A percentile compares a stretch with the other conserved stretches of the same genome.
Evolutionary conservation across 2,329 filamentous ascomycete genomes (phyloP).

Genomic region (Fusarium armeniacum): DNA sequence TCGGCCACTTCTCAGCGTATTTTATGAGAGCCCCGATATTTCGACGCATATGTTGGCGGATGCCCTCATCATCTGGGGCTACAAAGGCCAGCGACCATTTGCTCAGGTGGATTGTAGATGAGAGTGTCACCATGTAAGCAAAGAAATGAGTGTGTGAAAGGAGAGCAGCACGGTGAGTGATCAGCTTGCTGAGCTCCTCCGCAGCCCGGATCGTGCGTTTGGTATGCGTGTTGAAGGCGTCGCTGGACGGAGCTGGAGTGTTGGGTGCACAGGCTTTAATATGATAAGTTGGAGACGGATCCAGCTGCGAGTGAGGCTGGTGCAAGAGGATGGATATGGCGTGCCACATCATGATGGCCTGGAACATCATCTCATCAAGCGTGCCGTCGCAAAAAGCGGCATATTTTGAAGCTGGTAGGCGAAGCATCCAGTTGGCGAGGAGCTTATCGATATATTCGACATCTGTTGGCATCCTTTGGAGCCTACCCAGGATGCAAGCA

Average conservation of each 20-base stretch:
- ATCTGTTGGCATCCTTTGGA: background rate
- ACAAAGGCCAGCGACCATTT: slow-evolving; percentile 18
- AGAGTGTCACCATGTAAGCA: slow-evolving; percentile 16
- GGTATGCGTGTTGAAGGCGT: slow-evolving; percentile 8
- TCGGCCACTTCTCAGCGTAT: slow-evolving; percentile 10
- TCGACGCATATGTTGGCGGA: slow-evolving; percentile 4
- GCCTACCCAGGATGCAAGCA: slow-evolving; percentile 7
- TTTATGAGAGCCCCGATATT: slow-evolving; percentile 1
- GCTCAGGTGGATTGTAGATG: slow-evolving; percentile 19
- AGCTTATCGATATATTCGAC: slow-evolving; percentile 8
- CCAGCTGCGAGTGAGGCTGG: slow-evolving; percentile 14
- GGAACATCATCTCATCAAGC: slow-evolving; percentile 17
- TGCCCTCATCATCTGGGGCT: slow-evolving; percentile 2
- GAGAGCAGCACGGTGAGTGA: background rate
- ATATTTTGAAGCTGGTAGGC: slow-evolving; percentile 6
- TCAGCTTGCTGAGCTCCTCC: slow-evolving; percentile 10
- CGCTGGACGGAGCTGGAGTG: background rate
- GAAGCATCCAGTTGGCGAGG: slow-evolving; percentile 17
- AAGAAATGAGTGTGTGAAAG: slow-evolving; percentile 12
- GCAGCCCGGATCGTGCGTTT: slow-evolving; percentile 15
- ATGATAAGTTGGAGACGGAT: slow-evolving; percentile 5
- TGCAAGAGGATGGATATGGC: slow-evolving; percentile 12
- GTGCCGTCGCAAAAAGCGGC: background rate
- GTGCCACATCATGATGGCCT: slow-evolving; percentile 21
- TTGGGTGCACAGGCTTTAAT: slow-evolving; percentile 8